Evolutionary conservation across 805 yeast genomes (phyloP).

Genomic region (Yarrowia yakushimensis): DNA sequence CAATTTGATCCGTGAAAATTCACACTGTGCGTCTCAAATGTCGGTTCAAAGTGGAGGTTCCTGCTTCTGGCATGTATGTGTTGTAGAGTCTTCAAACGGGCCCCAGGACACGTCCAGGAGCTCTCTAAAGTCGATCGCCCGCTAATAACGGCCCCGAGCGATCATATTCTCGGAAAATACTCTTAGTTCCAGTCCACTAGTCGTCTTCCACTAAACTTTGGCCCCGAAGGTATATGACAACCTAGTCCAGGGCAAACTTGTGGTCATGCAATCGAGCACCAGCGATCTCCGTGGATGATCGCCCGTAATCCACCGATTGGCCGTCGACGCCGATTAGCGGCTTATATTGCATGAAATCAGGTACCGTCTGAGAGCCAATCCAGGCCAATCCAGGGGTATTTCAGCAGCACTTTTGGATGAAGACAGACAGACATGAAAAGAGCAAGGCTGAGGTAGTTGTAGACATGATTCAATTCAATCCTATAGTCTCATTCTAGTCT

Average conservation of each 20-base stretch:
- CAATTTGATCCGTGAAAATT: conserved; percentile 1
- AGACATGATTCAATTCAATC: too few species aligned
- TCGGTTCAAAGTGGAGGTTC: conserved; percentile 10
- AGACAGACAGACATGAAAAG: too few species aligned
- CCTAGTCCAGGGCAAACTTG: not conserved
- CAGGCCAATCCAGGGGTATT: conserved; percentile 1
- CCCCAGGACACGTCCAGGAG: too few species aligned
- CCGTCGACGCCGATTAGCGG: not conserved
- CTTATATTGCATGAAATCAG: conserved; percentile 14
- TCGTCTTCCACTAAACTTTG: not conserved
- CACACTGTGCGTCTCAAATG: conserved; percentile 2
- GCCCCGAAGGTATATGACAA: conserved; percentile 5
- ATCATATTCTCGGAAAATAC: too few species aligned
- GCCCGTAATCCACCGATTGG: conserved; percentile 18
- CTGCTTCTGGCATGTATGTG: not conserved
- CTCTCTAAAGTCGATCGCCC: too few species aligned
- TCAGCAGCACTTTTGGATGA: too few species aligned
- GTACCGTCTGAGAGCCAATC: not conserved
- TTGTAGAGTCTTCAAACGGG: too few species aligned
- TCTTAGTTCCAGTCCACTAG: too few species aligned
- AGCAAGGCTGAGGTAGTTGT: too few species aligned
- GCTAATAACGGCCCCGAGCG: too few species aligned
- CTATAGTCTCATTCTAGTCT: too few species aligned
- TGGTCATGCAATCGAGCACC: not conserved
- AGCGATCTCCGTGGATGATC: conserved; percentile 9